Evolutionary conservation across 495 filamentous ascomycete species (phyloP), one percentile per base, ranked within the genome.

Genomic region (Lepraria neglecta): DNA sequence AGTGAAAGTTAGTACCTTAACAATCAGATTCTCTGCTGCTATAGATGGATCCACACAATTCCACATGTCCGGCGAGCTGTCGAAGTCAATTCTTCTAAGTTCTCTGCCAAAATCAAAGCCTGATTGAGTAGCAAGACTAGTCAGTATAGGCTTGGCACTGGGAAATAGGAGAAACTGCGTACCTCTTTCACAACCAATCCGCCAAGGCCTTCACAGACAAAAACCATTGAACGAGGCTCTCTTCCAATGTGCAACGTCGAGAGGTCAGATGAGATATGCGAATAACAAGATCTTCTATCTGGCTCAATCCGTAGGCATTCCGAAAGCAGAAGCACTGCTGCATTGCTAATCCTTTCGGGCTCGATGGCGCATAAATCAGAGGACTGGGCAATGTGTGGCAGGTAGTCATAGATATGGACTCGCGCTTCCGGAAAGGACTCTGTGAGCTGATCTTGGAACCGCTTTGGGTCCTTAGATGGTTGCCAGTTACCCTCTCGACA

Each of bases 131-230:
- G n/a, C 11, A 56, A 19, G 28, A 7, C 14, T 44, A 42, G 2
- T 38, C 19, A 14, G 10, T 21, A 14, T 14, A 4, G 27, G 4
- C 5, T 31, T 30, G 19, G 12, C 11, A 17, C 6, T 14, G n/a
- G 0, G 15, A 45, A 21, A 0, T 27, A 6, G 4, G 3, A 24
- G 14, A 14, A 35, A 10, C 3, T 6, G 31, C 38, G 12, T 50
- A 59, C 56, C n/a, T 48, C 7, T 24, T 59, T 15, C n/a, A 59
- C 44, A 5, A 59, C 10, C 17, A 40, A 35, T 17, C 56, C 56
- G 2, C 56, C 56, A 1, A 48, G 5, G 12, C 44, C 35, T 12
- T 14, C 28, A 19, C 56, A 59, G 5, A 38, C 14, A 27, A 59
- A 59, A 4, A 59, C 14, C 3, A 50, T 9, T 9, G 56, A 38